These are phyloP conservation scores for Scedosporium apiospermum DNA, from an alignment of 2,329 filamentous ascomycete species.

Conservation along the genomic window DNA sequence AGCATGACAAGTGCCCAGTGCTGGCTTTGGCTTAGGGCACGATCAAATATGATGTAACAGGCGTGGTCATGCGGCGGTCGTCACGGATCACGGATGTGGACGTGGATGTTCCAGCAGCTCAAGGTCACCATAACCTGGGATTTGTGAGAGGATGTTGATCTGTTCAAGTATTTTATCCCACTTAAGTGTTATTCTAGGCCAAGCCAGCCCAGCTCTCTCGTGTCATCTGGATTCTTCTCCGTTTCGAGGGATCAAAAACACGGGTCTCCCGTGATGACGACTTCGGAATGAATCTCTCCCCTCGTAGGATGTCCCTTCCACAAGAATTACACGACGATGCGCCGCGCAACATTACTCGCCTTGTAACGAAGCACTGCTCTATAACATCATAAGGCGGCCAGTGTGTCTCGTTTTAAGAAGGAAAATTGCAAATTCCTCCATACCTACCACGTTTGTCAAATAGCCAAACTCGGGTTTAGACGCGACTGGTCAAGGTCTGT, in stretches of 20 bases:
- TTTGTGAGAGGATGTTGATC: background rate
- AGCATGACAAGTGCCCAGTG: background rate
- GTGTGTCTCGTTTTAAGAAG: background rate
- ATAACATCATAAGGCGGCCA: background rate
- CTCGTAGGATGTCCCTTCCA: background rate
- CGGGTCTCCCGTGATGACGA: too few species aligned
- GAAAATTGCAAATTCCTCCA: background rate
- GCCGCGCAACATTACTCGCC: background rate
- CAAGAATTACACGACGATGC: background rate
- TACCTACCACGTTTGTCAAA: background rate
- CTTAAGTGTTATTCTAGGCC: background rate
- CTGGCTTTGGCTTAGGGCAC: background rate
- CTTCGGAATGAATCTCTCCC: too few species aligned
- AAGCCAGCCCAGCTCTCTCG: background rate
- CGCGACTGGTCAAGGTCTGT: background rate
- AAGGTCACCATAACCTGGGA: background rate
- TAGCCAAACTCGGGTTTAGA: background rate
- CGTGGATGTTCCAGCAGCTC: too few species aligned
- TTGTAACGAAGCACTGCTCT: background rate
- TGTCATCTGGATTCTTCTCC: background rate
- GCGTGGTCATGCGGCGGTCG: background rate
- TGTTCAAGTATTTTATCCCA: background rate
- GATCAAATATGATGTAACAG: background rate
- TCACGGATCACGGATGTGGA: background rate
- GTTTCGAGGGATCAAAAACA: too few species aligned